Evolutionary conservation across 495 filamentous ascomycete genomes (phyloP), one percentile per base, ranked within the genome.

Genomic region (Aspergillus sparsus): DNA sequence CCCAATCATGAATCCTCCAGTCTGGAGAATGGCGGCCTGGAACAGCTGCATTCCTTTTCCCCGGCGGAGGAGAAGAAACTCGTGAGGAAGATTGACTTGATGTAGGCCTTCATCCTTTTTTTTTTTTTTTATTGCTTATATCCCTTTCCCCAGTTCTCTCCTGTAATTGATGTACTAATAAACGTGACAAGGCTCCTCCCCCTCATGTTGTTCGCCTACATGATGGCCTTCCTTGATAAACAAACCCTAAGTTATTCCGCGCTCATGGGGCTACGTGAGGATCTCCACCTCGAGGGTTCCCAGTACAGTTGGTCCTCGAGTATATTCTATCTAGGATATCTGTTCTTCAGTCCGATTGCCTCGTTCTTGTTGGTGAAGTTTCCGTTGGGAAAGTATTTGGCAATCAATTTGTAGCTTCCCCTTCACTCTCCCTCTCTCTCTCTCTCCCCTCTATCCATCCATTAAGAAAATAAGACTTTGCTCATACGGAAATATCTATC

Each of bases 261-360:
- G 5, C 33, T 82, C 64, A 57, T 83, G 81, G 71, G 79, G 62
- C 9, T 74, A 53, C 46, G 63, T 45, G 64, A 80, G 33, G 81
- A 65, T 67, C 62, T 85, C 47, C 12, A 32, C 47, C 47, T 50
- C 1, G 18, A 27, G 9, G 83, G 82, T 6, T 60, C 69, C 0
- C 71, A 85, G 32, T 86, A 86, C 53, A 80, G 68, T 49, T 87
- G 80, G 81, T 64, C 80, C 0, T 76, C 72, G 4, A 71, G 71
- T 8, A 73, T 84, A 11, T 86, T 85, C 69, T 85, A 86, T 64
- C 81, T 87, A 57, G 85, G 85, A 11, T 87, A 82, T 61, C 64
- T 88, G 8, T 67, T 68, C 16, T 76, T 72, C 36, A 74, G 73
- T 57, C 77, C 67, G 49, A 70, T 77, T 1, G 70, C 74, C 11